These are phyloP conservation scores for Rubia tinctorum DNA, from an alignment of 305 asterid species.

Conservation along the genomic window DNA sequence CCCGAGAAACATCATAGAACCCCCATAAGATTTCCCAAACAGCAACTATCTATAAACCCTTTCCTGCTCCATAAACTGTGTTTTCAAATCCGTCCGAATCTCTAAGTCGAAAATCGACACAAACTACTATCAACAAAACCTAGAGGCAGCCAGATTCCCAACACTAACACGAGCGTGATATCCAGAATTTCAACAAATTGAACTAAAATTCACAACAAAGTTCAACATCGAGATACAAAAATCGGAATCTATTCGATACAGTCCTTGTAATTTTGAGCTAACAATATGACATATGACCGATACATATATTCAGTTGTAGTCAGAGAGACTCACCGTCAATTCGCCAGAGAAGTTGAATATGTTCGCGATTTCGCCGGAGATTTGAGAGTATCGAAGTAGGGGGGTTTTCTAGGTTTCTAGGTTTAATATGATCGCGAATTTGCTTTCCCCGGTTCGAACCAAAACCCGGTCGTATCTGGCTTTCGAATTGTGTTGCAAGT, in stretches of 20 bases:
- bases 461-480: neutral
- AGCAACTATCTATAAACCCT: neutral
- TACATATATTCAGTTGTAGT: neutral
- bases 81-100: neutral
- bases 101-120: neutral
- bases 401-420: neutral
- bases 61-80: neutral
- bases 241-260: neutral
- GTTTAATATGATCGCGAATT: neutral
- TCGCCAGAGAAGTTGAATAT: neutral
- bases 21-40: neutral
- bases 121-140: neutral
- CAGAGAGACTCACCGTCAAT: slow-evolving; percentile 6
- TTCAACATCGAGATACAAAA: neutral
- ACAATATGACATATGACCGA: neutral
- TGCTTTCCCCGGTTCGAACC: neutral
- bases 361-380: neutral
- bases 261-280: neutral
- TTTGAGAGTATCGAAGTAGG: neutral
- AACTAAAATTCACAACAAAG: neutral
- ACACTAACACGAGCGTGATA: neutral
- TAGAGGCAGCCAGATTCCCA: neutral
- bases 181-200: neutral
- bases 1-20: neutral
- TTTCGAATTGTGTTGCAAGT: too few relatives aligned